Base-by-base conservation (phyloP, 2,329 filamentous ascomycete genomes). In the Fusarium redolens region DNA sequence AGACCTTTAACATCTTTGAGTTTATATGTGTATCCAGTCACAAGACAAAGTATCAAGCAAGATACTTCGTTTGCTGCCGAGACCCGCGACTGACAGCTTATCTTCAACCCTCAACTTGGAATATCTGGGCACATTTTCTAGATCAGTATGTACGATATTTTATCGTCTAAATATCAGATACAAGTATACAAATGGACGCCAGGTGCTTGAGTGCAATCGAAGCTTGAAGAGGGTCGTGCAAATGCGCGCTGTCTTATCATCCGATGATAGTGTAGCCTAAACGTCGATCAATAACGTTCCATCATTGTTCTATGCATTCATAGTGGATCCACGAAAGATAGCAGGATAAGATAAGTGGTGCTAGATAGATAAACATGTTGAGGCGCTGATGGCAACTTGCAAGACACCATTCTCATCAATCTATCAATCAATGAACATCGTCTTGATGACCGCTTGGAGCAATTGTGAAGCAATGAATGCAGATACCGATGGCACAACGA, bases 381-480 rank as follows among this genome's bases (percentile, higher is more conserved):
- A 20, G 14, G 5, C 25, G 1, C 35, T 51, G 13, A 18, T 28
- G n/a, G 17, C 13, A 41, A 20, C 20, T 22, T 7, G 11, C 1
- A 14, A 31, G 13, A 3, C 8, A 1, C 7, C 20, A 11, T 0
- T 54, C 18, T 10, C 25, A 5, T 10, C 25, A 13, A 30, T 10
- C 25, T 10, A 30, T 18, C 18, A 40, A 17, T 7, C 13, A n/a
- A 20, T 13, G 5, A 9, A 14, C 5, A 55, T 30, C 11, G 4
- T 1, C 7, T 6, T 18, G 4, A 17, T 3, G 18, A 11, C 14
- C 20, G 15, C 7, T 1, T 1, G 18, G 3, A 22, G 4, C 14
- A n/a, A 15, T 3, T 6, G 2, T 7, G 20, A 18, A 11, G 10
- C 3, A 3, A 18, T 6, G 43, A 6, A 44, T 11, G 15, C 11